Percentiles rank a stretch among this genome's conserved stretches.
These are phyloP conservation scores for Paracorniculantispora psalliotae DNA, from an alignment of 2,329 filamentous ascomycete species.

Conservation along the genomic window DNA sequence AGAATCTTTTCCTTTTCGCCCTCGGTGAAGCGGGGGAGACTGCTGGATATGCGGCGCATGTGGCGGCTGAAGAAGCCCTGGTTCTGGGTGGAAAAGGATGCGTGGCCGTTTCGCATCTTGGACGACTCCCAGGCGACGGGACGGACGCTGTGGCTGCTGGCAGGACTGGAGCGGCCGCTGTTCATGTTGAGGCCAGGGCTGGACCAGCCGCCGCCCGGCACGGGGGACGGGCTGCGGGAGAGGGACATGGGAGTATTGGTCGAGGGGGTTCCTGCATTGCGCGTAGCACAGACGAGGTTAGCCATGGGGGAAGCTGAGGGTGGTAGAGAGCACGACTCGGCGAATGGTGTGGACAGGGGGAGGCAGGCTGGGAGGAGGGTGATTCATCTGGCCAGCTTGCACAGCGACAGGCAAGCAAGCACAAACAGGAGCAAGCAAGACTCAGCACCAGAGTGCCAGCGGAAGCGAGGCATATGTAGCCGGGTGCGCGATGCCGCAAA, in stretches of 20 bases:
- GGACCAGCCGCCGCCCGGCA: slow-evolving; percentile 80
- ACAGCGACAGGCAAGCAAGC: no score
- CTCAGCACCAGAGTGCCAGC: no score
- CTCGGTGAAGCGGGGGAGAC: slow-evolving; percentile 66
- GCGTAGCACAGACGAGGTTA: slow-evolving; percentile 22
- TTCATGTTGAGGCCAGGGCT: slow-evolving; percentile 73
- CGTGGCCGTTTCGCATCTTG: slow-evolving; percentile 72
- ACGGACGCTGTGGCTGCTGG: slow-evolving; percentile 46
- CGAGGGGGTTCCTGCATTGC: slow-evolving; percentile 47
- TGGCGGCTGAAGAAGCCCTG: slow-evolving; percentile 84
- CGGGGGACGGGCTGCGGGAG: slow-evolving; percentile 82
- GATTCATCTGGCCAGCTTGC: no score
- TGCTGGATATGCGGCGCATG: slow-evolving; percentile 74
- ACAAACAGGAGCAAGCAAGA: no score
- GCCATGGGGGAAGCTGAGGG: slow-evolving; percentile 13
- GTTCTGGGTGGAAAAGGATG: slow-evolving; percentile 74
- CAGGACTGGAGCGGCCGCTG: slow-evolving; percentile 66
- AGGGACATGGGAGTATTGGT: slow-evolving; percentile 65
- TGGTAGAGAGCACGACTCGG: neutral
- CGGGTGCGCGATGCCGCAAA: no score
- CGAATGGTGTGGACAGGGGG: neutral
- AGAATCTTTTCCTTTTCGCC: slow-evolving; percentile 72
- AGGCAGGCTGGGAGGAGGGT: neutral
- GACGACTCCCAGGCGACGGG: slow-evolving; percentile 76
- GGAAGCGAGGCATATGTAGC: no score